phyloP scores from a whole-genome alignment of 257 asterid genomes.

The Dorcoceras hygrometricum region DNA sequence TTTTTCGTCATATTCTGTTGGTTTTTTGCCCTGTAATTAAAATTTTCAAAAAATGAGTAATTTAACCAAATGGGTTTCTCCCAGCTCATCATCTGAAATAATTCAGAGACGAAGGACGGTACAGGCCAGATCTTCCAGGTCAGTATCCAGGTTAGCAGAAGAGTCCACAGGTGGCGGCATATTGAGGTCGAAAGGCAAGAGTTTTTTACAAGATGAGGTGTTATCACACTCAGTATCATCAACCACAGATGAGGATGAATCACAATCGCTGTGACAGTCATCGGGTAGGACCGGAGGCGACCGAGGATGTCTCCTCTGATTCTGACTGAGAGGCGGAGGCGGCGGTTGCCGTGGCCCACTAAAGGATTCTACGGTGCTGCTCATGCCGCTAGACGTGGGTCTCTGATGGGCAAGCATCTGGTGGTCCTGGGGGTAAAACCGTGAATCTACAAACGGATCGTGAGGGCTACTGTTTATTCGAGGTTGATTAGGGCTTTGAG shows the following conservation, averaged over 20 bases:
- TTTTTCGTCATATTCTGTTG: background rate
- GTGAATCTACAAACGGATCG: no score
- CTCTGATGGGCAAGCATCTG: no score
- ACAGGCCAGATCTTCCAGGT: conserved; percentile 33
- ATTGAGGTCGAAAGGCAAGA: conserved; percentile 49
- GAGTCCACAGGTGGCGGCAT: conserved; percentile 29
- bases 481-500: no score
- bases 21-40: conserved; percentile 13
- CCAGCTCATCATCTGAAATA: conserved; percentile 23
- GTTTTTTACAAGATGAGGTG: conserved; percentile 37
- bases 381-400: background rate
- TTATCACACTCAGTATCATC: conserved; percentile 48
- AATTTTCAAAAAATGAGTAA: conserved; percentile 22
- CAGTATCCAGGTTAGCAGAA: conserved; percentile 28
- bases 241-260: conserved; percentile 55
- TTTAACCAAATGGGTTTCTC: conserved; percentile 21
- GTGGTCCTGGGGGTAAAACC: no score
- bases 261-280: conserved; percentile 65
- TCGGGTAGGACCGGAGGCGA: conserved; percentile 68
- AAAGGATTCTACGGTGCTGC: no score
- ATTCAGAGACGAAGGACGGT: conserved; percentile 47
- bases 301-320: conserved; percentile 53
- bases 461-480: no score
- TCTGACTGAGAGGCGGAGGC: conserved; percentile 23
- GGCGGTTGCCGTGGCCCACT: background rate